Evolutionary conservation across 1,284 basidiomycete species (phyloP).

Genomic region (Irpex lacteus): DNA sequence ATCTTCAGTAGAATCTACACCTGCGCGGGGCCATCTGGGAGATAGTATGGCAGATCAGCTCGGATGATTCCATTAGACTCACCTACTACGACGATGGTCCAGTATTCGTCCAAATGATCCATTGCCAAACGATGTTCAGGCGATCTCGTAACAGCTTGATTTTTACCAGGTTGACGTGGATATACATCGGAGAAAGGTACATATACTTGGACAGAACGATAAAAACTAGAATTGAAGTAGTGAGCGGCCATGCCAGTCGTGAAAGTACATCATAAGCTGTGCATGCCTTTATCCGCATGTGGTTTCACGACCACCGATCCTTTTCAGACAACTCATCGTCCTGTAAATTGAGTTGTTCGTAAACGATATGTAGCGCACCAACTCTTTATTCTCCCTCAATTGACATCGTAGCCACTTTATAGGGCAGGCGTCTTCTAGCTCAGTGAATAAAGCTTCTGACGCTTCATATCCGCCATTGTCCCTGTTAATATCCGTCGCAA

Average conservation of each 20-base stretch:
- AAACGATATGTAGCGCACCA: too few relatives aligned
- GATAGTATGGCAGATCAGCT: not conserved
- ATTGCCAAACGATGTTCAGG: not conserved
- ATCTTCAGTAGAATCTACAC: too few relatives aligned
- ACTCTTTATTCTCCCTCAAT: too few relatives aligned
- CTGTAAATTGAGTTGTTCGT: too few relatives aligned
- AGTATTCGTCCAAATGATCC: not conserved
- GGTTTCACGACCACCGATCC: not conserved
- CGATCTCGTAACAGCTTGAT: too few relatives aligned
- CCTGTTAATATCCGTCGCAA: not conserved
- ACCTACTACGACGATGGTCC: not conserved
- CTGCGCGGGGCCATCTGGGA: too few relatives aligned
- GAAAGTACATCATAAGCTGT: not conserved
- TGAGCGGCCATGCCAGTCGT: too few relatives aligned
- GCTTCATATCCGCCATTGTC: not conserved
- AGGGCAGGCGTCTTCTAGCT: too few relatives aligned
- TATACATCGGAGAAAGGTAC: not conserved
- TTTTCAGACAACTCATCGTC: not conserved
- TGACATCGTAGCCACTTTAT: too few relatives aligned
- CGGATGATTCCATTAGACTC: not conserved
- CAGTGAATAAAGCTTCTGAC: not conserved
- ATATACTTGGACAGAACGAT: not conserved
- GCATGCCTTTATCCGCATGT: not conserved
- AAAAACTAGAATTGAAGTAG: not conserved
- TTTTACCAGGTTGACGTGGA: too few relatives aligned